Conservation (phyloP, 441 rosid species). For the Erysimum cheiri region DNA sequence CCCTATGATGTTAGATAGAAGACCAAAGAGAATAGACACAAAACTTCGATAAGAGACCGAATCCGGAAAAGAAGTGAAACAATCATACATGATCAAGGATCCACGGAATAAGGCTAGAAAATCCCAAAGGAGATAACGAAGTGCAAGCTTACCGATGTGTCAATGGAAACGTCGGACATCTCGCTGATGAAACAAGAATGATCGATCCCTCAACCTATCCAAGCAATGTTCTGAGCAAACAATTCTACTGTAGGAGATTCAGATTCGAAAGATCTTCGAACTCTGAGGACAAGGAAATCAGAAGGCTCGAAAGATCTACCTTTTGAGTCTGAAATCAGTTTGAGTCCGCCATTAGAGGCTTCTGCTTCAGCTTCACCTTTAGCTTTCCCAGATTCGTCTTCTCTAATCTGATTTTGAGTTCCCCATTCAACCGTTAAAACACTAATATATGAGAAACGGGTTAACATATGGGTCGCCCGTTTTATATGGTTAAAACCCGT, state of each 20-base stretch:
- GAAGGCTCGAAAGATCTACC: constrained; percentile 6
- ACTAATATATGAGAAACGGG: constrained; percentile 9
- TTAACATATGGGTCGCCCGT: constrained; percentile 23
- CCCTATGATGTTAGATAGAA: constrained; percentile 28
- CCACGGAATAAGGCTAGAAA: background rate
- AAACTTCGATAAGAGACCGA: constrained; percentile 1
- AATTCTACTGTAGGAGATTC: no score
- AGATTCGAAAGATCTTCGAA: no score
- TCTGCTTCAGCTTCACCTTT: constrained; percentile 21
- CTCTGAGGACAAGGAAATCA: no score
- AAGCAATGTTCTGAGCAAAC: constrained; percentile 15
- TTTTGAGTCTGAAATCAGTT: constrained; percentile 12
- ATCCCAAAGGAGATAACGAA: background rate
- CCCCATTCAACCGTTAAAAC: background rate
- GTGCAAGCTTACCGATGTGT: constrained; percentile 31
- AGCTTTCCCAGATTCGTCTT: constrained; percentile 39
- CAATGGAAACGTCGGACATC: constrained; percentile 29
- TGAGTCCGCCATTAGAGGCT: constrained; percentile 24
- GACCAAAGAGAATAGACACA: background rate
- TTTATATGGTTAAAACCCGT: constrained; percentile 13
- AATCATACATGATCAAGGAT: constrained; percentile 17
- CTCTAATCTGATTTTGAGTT: constrained; percentile 25
- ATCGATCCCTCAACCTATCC: constrained; percentile 19
- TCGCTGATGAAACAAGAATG: constrained; percentile 6
- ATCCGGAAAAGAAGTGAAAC: background rate